A percentile compares a stretch with the other conserved stretches of the same genome.
Evolutionary conservation across 495 filamentous ascomycete genomes (phyloP).

Genomic region (Daldinia decipiens): DNA sequence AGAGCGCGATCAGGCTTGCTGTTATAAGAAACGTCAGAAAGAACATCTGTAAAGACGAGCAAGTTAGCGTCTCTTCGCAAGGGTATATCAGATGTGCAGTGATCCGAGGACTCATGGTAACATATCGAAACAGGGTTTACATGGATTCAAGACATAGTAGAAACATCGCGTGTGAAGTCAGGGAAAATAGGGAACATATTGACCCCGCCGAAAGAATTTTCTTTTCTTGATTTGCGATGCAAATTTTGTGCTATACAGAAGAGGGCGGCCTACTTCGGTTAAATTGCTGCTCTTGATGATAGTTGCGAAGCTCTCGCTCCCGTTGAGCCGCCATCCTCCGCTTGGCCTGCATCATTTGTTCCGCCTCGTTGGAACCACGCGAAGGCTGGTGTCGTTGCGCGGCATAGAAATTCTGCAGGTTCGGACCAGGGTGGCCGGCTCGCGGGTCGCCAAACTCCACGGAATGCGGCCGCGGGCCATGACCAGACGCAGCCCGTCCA

Average conservation of each 20-base stretch:
- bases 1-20: conserved; percentile 88
- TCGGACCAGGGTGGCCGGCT: conserved; percentile 77
- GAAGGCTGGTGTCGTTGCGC: conserved; percentile 88
- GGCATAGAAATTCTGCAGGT: conserved; percentile 93
- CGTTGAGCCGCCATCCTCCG: conserved; percentile 97
- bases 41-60: conserved; percentile 69
- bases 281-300: conserved; percentile 99
- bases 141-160: conserved; percentile 42
- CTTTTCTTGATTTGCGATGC: conserved; percentile 64
- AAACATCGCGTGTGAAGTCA: conserved; percentile 46
- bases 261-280: conserved; percentile 90
- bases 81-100: conserved; percentile 24
- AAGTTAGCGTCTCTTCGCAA: conserved; percentile 53
- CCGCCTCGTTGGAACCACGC: conserved; percentile 88
- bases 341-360: conserved; percentile 99
- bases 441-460: conserved; percentile 79
- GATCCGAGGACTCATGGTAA: conserved; percentile 46
- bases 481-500: conserved; percentile 54
- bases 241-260: conserved; percentile 64
- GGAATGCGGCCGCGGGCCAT: conserved; percentile 77
- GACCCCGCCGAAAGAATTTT: conserved; percentile 53
- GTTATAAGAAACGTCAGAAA: conserved; percentile 80
- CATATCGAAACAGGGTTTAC: conserved; percentile 41
- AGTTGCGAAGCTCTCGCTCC: conserved; percentile 98
- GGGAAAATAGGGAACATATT: conserved; percentile 50